Evolutionary conservation across 768 basidiomycete genomes (phyloP).

Genomic region (Pholiota molesta): DNA sequence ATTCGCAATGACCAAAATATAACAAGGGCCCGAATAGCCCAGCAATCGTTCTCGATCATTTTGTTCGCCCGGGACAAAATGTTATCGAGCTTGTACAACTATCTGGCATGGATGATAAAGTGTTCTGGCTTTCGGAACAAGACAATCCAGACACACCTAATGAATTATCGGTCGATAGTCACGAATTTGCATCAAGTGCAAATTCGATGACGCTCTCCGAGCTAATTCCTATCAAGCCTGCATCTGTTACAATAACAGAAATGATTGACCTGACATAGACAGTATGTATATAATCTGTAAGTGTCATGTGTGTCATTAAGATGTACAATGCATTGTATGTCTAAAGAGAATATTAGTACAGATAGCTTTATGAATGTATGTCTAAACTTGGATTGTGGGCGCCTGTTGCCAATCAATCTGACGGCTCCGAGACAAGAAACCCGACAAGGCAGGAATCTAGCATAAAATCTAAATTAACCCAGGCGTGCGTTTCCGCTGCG

Average conservation of each 20-base stretch:
- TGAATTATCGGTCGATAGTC: neutral
- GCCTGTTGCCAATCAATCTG: slow-evolving; percentile 8
- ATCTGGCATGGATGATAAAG: slow-evolving; percentile 38
- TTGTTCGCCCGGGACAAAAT: slow-evolving; percentile 47
- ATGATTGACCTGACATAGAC: neutral
- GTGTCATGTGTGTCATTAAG: neutral
- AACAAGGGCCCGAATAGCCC: slow-evolving; percentile 12
- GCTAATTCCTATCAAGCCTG: slow-evolving; percentile 4
- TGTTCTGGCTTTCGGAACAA: slow-evolving; percentile 49
- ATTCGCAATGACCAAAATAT: neutral
- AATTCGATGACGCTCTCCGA: neutral
- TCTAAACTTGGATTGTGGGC: slow-evolving; percentile 3
- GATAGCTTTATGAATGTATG: neutral
- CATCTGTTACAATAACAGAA: slow-evolving; percentile 1
- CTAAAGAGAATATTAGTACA: slow-evolving; percentile 13
- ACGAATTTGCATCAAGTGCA: neutral
- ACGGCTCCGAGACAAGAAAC: slow-evolving; percentile 76
- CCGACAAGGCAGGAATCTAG: slow-evolving; percentile 92
- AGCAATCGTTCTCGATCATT: slow-evolving; percentile 35
- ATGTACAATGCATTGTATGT: slow-evolving; percentile 7
- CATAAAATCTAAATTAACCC: slow-evolving; percentile 98
- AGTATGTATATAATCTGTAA: neutral
- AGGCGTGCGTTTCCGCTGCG: slow-evolving; percentile 87
- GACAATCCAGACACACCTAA: slow-evolving; percentile 9
- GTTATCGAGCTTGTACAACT: slow-evolving; percentile 54